These are phyloP conservation scores for Colletotrichum salicis DNA, from an alignment of 2,329 filamentous ascomycete genomes.

Conservation along the genomic window DNA sequence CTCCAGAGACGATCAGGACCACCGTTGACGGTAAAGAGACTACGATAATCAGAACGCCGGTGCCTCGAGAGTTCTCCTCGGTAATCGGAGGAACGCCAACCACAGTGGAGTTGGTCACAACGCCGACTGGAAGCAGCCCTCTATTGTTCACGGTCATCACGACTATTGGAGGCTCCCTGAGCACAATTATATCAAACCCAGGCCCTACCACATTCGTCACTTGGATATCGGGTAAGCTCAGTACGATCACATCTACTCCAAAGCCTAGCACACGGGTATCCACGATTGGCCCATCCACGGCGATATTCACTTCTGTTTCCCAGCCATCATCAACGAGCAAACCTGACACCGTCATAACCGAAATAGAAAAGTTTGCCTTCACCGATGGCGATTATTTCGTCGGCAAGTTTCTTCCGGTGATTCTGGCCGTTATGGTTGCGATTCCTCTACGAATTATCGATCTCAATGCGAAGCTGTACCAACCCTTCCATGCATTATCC, in stretches of 20 bases:
- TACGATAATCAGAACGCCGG: constrained; percentile 40
- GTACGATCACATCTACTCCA: constrained; percentile 44
- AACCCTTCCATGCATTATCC: constrained; percentile 56
- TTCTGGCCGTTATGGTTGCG: constrained; percentile 51
- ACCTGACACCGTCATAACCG: constrained; percentile 32
- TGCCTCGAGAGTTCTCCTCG: constrained; percentile 40
- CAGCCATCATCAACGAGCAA: constrained; percentile 15
- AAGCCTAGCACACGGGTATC: constrained; percentile 39
- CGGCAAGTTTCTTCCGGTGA: constrained; percentile 54
- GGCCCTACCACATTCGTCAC: constrained; percentile 39
- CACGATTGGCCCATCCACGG: constrained; percentile 39
- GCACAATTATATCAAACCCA: constrained; percentile 22
- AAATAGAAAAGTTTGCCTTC: constrained; percentile 40
- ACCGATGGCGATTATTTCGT: constrained; percentile 48
- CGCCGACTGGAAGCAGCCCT: constrained; percentile 39
- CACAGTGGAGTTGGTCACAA: constrained; percentile 41
- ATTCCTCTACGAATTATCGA: constrained; percentile 54
- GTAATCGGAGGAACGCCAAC: constrained; percentile 41
- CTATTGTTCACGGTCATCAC: constrained; percentile 40
- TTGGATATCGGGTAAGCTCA: constrained; percentile 42
- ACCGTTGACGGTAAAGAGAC: constrained; percentile 40
- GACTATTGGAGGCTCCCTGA: constrained; percentile 40
- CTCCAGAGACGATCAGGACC: constrained; percentile 39
- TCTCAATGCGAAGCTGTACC: constrained; percentile 52
- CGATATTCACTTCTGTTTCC: constrained; percentile 39